Conservation (phyloP, 129 eudicot species). For the Gnaphalium uliginosum region DNA sequence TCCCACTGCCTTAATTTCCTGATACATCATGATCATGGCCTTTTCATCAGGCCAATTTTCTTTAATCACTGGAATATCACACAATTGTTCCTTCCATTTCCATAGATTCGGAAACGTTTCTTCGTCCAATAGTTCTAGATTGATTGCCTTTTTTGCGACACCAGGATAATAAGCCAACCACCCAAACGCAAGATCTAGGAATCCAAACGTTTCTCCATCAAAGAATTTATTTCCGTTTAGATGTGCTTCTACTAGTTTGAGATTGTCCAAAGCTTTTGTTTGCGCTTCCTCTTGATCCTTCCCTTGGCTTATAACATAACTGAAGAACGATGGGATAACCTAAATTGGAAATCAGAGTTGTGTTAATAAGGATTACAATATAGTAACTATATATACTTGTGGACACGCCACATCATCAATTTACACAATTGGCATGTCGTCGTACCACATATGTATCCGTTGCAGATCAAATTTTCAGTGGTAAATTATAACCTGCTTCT, state of each 20-base stretch:
- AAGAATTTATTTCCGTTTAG: not conserved
- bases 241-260: not conserved
- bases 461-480: no score
- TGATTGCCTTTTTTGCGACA: not conserved
- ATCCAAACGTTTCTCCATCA: not conserved
- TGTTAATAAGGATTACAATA: no score
- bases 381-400: no score
- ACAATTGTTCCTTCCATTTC: not conserved
- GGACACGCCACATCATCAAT: no score
- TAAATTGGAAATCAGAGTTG: not conserved
- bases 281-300: not conserved
- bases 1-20: no score
- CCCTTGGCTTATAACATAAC: not conserved
- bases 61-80: not conserved
- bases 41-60: not conserved
- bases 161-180: constrained; percentile 3
- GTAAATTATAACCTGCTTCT: no score
- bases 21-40: not conserved
- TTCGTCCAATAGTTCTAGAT: not conserved
- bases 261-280: not conserved
- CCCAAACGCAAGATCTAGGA: not conserved
- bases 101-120: not conserved
- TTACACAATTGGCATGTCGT: no score
- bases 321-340: not conserved
- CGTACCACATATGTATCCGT: no score